A percentile compares a stretch with the other conserved stretches of the same genome.
These are phyloP conservation scores for Populus alba DNA, from an alignment of 345 rosid species.

Conservation along the genomic window DNA sequence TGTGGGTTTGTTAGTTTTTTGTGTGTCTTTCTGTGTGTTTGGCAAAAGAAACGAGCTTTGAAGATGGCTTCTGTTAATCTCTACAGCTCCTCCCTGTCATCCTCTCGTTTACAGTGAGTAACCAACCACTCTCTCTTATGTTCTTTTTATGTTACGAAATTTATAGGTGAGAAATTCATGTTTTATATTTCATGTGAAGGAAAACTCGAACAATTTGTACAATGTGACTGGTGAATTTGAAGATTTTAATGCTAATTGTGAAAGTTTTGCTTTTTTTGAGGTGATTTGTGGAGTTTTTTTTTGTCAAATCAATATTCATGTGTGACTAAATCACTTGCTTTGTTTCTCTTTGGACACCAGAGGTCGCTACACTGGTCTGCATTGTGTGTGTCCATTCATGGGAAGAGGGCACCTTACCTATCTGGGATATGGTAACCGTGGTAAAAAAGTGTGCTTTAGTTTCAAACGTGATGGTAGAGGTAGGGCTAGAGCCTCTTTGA, in stretches of 20 bases:
- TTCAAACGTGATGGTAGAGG: slow-evolving; percentile 28
- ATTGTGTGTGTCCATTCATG: slow-evolving; percentile 14
- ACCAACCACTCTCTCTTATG: neutral
- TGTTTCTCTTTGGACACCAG: slow-evolving; percentile 7
- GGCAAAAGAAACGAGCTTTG: neutral
- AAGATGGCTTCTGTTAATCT: slow-evolving; percentile 17
- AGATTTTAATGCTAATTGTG: neutral
- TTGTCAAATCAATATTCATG: neutral
- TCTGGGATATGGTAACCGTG: neutral
- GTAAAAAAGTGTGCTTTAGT: slow-evolving; percentile 27
- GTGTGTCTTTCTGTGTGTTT: neutral
- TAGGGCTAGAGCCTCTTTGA: slow-evolving; percentile 40
- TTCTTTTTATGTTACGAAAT: neutral
- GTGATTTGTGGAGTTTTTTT: neutral
- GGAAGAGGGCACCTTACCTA: slow-evolving; percentile 16
- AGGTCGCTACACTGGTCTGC: slow-evolving; percentile 19
- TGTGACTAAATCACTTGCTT: neutral
- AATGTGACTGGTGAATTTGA: neutral
- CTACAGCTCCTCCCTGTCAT: slow-evolving; percentile 17
- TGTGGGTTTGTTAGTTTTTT: neutral
- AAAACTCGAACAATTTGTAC: neutral
- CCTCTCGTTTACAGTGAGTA: slow-evolving; percentile 28
- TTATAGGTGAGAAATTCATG: neutral
- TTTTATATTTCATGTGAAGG: neutral
- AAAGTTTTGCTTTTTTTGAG: neutral